Evolutionary conservation across 2,329 filamentous ascomycete genomes (phyloP).

Genomic region (Helicocarpus griseus): DNA sequence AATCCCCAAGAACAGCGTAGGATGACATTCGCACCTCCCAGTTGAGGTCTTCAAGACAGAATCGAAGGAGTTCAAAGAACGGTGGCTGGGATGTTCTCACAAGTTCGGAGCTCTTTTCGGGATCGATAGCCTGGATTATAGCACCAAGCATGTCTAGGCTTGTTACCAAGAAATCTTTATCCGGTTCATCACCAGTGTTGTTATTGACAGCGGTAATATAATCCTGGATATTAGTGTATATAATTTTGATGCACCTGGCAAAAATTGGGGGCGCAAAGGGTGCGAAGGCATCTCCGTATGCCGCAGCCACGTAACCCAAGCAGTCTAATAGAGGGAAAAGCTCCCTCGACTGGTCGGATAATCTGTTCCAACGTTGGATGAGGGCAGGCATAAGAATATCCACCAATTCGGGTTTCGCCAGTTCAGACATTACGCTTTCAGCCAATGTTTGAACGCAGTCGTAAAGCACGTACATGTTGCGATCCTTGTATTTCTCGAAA

Average conservation of each 20-base stretch:
- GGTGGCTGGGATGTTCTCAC: slow-evolving; percentile 65
- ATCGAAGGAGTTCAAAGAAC: slow-evolving; percentile 81
- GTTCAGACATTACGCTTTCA: slow-evolving; percentile 72
- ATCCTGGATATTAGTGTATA: slow-evolving; percentile 82
- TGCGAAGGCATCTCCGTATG: slow-evolving; percentile 70
- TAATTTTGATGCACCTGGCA: slow-evolving; percentile 76
- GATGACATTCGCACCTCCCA: slow-evolving; percentile 95
- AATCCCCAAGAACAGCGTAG: slow-evolving; percentile 89
- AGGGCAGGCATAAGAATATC: slow-evolving; percentile 85
- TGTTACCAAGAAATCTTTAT: slow-evolving; percentile 95
- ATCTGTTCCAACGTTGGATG: slow-evolving; percentile 76
- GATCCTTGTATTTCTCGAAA: slow-evolving; percentile 93
- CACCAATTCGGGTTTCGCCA: slow-evolving; percentile 74
- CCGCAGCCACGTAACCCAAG: slow-evolving; percentile 83
- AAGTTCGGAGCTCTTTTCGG: slow-evolving; percentile 63
- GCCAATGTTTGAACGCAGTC: slow-evolving; percentile 96
- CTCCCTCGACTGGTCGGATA: slow-evolving; percentile 81
- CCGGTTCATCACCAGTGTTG: slow-evolving; percentile 61
- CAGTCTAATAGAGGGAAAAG: slow-evolving; percentile 94
- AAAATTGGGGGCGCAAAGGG: slow-evolving; percentile 84
- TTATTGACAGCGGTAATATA: slow-evolving; percentile 61
- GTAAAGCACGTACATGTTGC: slow-evolving; percentile 98
- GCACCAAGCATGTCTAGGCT: slow-evolving; percentile 88
- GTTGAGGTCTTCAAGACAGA: slow-evolving; percentile 84
- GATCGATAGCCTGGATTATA: slow-evolving; percentile 79